phyloP scores from a whole-genome alignment of 345 rosid genomes.

The Brassica carinata region DNA sequence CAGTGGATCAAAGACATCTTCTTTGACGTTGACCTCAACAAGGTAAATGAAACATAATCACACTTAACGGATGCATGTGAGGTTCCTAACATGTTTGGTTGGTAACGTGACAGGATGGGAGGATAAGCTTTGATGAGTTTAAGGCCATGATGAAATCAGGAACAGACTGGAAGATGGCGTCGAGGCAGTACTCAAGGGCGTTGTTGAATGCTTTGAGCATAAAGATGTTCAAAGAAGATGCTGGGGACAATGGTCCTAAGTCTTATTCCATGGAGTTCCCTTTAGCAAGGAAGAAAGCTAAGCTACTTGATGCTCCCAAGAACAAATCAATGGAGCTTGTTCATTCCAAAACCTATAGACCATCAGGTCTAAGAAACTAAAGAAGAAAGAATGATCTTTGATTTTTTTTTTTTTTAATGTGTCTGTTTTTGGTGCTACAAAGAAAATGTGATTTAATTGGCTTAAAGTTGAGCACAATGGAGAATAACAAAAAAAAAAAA shows the following conservation, averaged over 20 bases:
- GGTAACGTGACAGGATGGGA: slow-evolving; percentile 67
- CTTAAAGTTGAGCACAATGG: not conserved
- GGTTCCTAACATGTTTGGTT: not conserved
- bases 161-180: slow-evolving; percentile 92
- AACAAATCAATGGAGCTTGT: slow-evolving; percentile 48
- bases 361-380: slow-evolving; percentile 45
- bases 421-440: slow-evolving; percentile 27
- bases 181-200: slow-evolving; percentile 88
- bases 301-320: slow-evolving; percentile 35
- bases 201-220: slow-evolving; percentile 77
- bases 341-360: slow-evolving; percentile 40
- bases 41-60: slow-evolving; percentile 47
- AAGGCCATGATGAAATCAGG: slow-evolving; percentile 87
- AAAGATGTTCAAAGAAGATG: slow-evolving; percentile 61
- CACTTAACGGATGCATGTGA: not conserved
- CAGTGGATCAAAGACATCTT: slow-evolving; percentile 74
- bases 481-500: not conserved
- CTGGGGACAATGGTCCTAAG: slow-evolving; percentile 37
- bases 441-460: slow-evolving; percentile 17
- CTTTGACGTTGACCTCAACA: slow-evolving; percentile 76
- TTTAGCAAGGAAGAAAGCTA: slow-evolving; percentile 36
- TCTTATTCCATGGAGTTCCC: slow-evolving; percentile 46
- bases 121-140: slow-evolving; percentile 81
- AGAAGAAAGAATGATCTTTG: slow-evolving; percentile 9
- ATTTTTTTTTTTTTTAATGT: not conserved